These are phyloP conservation scores for Blastobotrys malaysiensis DNA, from an alignment of 1,139 yeast genomes.

Conservation along the genomic window DNA sequence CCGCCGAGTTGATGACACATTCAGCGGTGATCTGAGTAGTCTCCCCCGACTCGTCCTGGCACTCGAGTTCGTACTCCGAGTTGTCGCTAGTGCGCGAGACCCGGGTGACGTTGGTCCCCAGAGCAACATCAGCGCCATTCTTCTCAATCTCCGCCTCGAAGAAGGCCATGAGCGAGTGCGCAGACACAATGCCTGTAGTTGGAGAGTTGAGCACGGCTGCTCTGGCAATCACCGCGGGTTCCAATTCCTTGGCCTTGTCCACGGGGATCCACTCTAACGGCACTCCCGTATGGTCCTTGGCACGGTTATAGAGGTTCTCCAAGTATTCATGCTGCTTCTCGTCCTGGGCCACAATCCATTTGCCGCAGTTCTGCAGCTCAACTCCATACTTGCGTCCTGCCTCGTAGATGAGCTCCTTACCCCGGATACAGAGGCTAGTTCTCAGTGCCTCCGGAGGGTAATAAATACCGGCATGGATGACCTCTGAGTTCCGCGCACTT, in stretches of 20 bases:
- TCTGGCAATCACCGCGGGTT: slow-evolving; percentile 63
- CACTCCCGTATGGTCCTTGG: slow-evolving; percentile 40
- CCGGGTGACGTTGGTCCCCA: slow-evolving; percentile 52
- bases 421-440: slow-evolving; percentile 64
- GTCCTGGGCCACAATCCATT: slow-evolving; percentile 82
- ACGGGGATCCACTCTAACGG: slow-evolving; percentile 54
- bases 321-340: slow-evolving; percentile 58
- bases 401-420: slow-evolving; percentile 62
- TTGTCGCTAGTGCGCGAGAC: slow-evolving; percentile 33
- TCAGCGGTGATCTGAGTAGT: slow-evolving; percentile 47
- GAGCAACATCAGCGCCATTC: slow-evolving; percentile 59
- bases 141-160: slow-evolving; percentile 49
- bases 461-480: slow-evolving; percentile 85
- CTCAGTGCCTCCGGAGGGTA: slow-evolving; percentile 67
- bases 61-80: slow-evolving; percentile 24
- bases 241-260: slow-evolving; percentile 41
- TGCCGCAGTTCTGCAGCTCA: slow-evolving; percentile 62
- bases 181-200: slow-evolving; percentile 77
- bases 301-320: slow-evolving; percentile 46
- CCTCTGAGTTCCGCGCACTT: slow-evolving; percentile 83
- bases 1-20: slow-evolving; percentile 69
- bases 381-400: slow-evolving; percentile 49
- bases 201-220: slow-evolving; percentile 70
- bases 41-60: slow-evolving; percentile 29
- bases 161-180: slow-evolving; percentile 67